Evolutionary conservation across 1,284 basidiomycete genomes (phyloP).

Genomic region (Coniferiporia sulphurascens): DNA sequence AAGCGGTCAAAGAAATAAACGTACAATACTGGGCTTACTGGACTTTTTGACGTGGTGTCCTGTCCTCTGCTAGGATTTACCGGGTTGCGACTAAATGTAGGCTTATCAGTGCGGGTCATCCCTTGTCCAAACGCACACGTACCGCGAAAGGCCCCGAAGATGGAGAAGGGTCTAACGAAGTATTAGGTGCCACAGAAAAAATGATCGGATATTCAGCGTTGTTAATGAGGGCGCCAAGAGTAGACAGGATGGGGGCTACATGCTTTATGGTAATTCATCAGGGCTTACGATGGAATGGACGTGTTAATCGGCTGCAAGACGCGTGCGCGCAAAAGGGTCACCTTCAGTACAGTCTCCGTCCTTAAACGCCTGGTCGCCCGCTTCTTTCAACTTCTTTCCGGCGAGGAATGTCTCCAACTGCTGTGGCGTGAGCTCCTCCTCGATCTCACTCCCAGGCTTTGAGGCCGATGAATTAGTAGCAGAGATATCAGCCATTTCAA

Average conservation of each 20-base stretch:
- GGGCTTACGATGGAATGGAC: conserved; percentile 37
- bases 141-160: background rate
- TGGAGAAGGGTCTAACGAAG: background rate
- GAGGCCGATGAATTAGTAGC: conserved; percentile 10
- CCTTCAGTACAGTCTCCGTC: conserved; percentile 49
- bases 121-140: background rate
- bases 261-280: conserved; percentile 65
- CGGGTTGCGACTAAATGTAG: background rate
- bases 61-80: conserved; percentile 21
- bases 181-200: background rate
- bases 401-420: conserved; percentile 32
- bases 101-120: background rate
- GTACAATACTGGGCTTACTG: conserved; percentile 25
- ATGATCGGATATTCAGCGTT: background rate
- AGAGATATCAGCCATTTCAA: background rate
- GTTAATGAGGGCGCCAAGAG: background rate
- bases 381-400: conserved; percentile 67
- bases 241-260: conserved; percentile 1
- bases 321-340: conserved; percentile 29
- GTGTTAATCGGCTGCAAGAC: background rate
- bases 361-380: conserved; percentile 72
- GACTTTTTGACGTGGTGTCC: conserved; percentile 31
- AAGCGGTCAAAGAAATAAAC: background rate
- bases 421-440: conserved; percentile 35
- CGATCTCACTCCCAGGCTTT: conserved; percentile 16